Evolutionary conservation across 345 rosid species (phyloP).

Genomic region (Diplotaxis tenuifolia): DNA sequence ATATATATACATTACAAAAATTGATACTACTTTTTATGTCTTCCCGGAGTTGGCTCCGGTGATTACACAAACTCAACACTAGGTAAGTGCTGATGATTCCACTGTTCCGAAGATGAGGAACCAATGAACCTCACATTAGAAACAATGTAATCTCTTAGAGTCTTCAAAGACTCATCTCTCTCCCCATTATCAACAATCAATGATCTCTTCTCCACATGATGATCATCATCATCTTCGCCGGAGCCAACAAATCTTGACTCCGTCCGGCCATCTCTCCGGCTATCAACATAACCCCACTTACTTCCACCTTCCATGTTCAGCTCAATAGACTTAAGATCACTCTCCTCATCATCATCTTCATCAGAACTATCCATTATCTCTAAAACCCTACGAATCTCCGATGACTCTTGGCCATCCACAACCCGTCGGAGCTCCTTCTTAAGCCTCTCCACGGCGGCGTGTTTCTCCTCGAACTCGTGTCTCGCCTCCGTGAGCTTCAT

Average conservation of each 20-base stretch:
- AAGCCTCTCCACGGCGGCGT: conserved; percentile 66
- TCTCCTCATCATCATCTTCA: conserved; percentile 44
- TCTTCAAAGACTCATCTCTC: conserved; percentile 47
- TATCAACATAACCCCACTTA: conserved; percentile 67
- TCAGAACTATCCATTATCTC: conserved; percentile 49
- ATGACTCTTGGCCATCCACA: conserved; percentile 43
- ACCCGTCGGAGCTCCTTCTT: conserved; percentile 67
- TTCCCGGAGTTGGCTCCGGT: conserved; percentile 20
- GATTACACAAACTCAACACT: conserved; percentile 35
- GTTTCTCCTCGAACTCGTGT: conserved; percentile 84
- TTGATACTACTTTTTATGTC: neutral
- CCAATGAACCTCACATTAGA: conserved; percentile 38
- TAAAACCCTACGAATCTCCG: conserved; percentile 50
- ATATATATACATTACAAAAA: neutral
- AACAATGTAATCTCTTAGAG: conserved; percentile 58
- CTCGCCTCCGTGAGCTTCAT: conserved; percentile 93
- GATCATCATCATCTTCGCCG: conserved; percentile 32
- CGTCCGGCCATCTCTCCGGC: neutral
- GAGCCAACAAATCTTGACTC: conserved; percentile 13
- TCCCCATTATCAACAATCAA: conserved; percentile 48
- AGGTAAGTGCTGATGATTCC: conserved; percentile 28
- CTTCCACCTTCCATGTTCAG: conserved; percentile 81
- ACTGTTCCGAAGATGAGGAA: conserved; percentile 24
- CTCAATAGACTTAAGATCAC: conserved; percentile 92
- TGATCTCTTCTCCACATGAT: conserved; percentile 39